These are phyloP conservation scores for Crotalaria pallida DNA, from an alignment of 306 rosid species.

Conservation along the genomic window DNA sequence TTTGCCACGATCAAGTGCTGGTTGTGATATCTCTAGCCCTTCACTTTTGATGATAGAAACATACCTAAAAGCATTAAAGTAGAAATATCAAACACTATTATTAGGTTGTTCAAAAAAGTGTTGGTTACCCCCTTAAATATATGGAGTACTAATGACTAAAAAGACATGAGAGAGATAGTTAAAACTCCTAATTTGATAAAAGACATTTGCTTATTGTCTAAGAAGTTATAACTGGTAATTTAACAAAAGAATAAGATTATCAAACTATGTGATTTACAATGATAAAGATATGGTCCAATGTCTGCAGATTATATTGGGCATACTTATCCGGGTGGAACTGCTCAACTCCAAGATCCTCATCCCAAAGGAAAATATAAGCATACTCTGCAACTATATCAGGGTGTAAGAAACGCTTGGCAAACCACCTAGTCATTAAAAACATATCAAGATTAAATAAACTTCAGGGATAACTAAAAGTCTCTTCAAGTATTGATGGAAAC, in stretches of 20 bases:
- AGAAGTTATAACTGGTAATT: no score
- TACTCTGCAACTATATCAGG: constrained; percentile 89
- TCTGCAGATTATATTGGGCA: neutral
- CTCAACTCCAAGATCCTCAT: constrained; percentile 93
- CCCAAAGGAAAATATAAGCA: constrained; percentile 89
- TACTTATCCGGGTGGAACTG: constrained; percentile 70
- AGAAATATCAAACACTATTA: neutral
- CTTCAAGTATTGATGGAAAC: neutral
- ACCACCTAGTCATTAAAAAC: constrained; percentile 69
- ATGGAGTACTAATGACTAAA: no score
- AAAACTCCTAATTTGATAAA: no score
- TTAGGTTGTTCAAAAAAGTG: neutral
- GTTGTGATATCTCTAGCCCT: constrained; percentile 91
- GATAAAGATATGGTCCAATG: no score
- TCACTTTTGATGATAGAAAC: constrained; percentile 57
- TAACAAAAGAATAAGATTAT: no score
- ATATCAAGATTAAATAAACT: constrained; percentile 1
- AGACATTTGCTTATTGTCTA: no score
- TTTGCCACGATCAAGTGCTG: constrained; percentile 63
- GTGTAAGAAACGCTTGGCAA: constrained; percentile 94
- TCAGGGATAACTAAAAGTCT: neutral
- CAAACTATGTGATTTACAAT: no score
- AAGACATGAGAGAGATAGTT: no score
- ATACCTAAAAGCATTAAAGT: constrained; percentile 40
- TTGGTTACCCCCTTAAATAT: no score